Evolutionary conservation across 306 rosid species (phyloP), one percentile per base, ranked within the genome.

Genomic region (Cajanus cajan): DNA sequence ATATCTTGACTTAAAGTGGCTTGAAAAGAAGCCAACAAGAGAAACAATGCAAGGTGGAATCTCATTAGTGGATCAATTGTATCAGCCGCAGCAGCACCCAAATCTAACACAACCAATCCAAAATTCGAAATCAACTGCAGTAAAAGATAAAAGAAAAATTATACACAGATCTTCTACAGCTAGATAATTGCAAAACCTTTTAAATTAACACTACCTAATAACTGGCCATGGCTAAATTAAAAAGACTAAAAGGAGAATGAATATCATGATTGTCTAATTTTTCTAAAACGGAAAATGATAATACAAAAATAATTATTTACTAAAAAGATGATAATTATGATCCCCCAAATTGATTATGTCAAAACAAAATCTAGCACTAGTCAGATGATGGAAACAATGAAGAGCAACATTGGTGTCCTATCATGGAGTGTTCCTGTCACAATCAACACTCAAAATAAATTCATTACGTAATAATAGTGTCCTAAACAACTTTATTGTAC

Each of bases 1-100:
- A 87, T 67, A 47, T 80, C 89, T 84, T 87, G 93, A 79, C 94
- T 90, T 44, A 88, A 85, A 78, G 86, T 67, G 40, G 74, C 81
- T 36, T 82, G 93, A 65, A 92, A 71, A 85, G 84, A 86, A 79
- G 82, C 87, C 82, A 88, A 80, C 76, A 85, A 8, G 74, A 92
- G 82, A 81, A 92, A 67, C 78, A 89, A 54, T 69, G 84, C 71
- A 82, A 90, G 70, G 78, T 75, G 59, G 88, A 85, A 61, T 66
- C 77, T 87, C 98, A 92, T 92, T 54, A 41, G 55, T 55, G 71
- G 68, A 79, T 79, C 86, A 48, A 70, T 19, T 58, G 47, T 61
- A 61, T 33, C 4, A 31, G 21, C 66, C 14, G 21, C 66, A 57
- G 81, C 64, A 57, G 79, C 77, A 80, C 54, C 86, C 84, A 80